Evolutionary conservation across 2,329 filamentous ascomycete genomes (phyloP), one percentile per base, ranked within the genome.

Genomic region (Pyricularia grisea): DNA sequence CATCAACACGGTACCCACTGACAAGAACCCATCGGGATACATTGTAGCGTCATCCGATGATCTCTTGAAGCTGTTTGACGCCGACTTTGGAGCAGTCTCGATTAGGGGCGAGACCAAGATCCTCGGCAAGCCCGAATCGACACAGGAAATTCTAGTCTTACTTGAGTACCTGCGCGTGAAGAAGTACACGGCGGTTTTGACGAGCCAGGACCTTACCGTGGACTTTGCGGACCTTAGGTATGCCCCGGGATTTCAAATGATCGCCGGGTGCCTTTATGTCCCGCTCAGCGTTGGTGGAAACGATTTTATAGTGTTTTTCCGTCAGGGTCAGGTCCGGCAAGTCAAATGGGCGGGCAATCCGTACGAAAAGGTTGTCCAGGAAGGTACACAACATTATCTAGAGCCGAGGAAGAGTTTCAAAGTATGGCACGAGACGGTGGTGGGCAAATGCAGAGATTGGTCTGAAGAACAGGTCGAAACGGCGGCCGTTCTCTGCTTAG

Each of bases 231-330:
- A 97, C 73, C 80, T 97, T 3, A 84, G 85, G 27, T 97, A 97
- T 73, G 81, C 87, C 0, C 93, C 92, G 0, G 93, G 93, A 0
- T 95, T 97, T 74, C 85, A 88, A 70, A 81, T 89, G 25, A 87
- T 97, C 69, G 91, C 92, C 0, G 93, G 93, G 0, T 78, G 97
- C 66, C 80, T 97, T 0, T 89, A 96, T 68, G 92, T 97, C 0
- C 93, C 93, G 0, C 80, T 97, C 1, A 94, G 91, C 20, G 83
- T 87, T 0, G 87, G 87, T 1, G 93, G 93, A 0, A 83, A 82
- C 33, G 93, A 97, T 73, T 97, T 97, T 74, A 97, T 97, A 63
- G 91, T 93, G 0, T 96, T 97, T 76, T 96, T 97, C 79, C 87
- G 93, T n/a, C 90, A 85, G 72, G 89, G 90, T 0, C 92, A 94